Conservation (phyloP, 306 rosid species). For the Rosa lucieae region DNA sequence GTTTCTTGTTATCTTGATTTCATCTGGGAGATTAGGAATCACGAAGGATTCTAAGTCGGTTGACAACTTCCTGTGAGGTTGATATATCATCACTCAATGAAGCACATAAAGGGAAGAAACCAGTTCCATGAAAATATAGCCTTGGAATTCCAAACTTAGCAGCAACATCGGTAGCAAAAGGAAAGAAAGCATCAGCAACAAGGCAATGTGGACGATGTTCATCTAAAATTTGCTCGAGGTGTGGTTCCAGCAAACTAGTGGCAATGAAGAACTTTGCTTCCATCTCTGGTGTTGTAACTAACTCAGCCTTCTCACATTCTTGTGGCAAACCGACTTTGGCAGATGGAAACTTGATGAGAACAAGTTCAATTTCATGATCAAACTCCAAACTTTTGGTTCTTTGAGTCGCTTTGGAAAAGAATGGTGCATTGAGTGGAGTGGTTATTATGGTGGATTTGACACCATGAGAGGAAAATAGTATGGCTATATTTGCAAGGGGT, state of each 20-base stretch:
- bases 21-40: too few relatives aligned
- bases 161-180: background rate
- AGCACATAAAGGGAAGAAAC: background rate
- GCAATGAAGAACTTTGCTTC: background rate
- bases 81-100: background rate
- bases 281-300: background rate
- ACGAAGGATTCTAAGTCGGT: background rate
- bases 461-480: conserved; percentile 9
- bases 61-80: background rate
- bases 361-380: conserved; percentile 1
- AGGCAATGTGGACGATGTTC: too few relatives aligned
- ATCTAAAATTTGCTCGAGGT: conserved; percentile 2
- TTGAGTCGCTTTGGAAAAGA: background rate
- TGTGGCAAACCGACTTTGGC: background rate
- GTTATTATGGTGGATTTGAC: conserved; percentile 28
- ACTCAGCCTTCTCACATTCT: background rate
- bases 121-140: background rate
- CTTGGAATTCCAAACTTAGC: background rate
- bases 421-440: conserved; percentile 12
- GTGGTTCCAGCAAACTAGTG: conserved; percentile 8
- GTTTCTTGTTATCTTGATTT: too few relatives aligned
- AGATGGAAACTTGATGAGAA: conserved; percentile 6
- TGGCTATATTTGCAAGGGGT: conserved; percentile 29
- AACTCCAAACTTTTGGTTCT: background rate
- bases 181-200: too few relatives aligned